Percentiles rank a stretch among this genome's conserved stretches.
Conservation (phyloP, 1,284 basidiomycete species). For the Singerocomus inundabilis region DNA sequence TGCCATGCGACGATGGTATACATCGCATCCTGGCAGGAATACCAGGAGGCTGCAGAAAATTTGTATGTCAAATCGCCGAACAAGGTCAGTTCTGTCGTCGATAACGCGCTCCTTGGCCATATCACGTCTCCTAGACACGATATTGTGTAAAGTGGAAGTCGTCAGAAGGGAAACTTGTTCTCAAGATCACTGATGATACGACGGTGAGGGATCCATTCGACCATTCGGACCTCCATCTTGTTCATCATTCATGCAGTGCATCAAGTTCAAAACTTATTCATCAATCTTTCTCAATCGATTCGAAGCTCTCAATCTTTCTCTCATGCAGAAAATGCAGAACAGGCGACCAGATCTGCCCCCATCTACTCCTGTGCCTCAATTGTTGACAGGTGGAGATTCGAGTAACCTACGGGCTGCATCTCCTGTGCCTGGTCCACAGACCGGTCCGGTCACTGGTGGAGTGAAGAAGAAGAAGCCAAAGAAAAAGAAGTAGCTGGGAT, state of each 20-base stretch:
- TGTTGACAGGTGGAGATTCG: conserved; percentile 17
- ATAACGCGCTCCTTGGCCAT: not conserved
- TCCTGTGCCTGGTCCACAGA: conserved; percentile 24
- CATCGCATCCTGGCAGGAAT: conserved; percentile 82
- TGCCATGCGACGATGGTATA: conserved; percentile 56
- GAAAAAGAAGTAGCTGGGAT: conserved; percentile 47
- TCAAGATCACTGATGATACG: conserved; percentile 88
- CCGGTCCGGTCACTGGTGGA: conserved; percentile 36
- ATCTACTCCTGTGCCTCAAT: conserved; percentile 17
- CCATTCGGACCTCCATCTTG: not conserved
- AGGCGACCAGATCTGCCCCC: conserved; percentile 33
- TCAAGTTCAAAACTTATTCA: conserved; percentile 93
- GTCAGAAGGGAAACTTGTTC: conserved; percentile 77
- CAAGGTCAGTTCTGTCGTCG: conserved; percentile 49
- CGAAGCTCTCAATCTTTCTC: conserved; percentile 81
- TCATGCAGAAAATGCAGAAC: conserved; percentile 84
- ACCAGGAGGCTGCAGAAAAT: conserved; percentile 80
- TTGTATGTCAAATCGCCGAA: conserved; percentile 77
- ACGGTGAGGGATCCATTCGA: conserved; percentile 56
- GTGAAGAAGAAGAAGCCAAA: conserved; percentile 56
- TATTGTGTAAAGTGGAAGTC: conserved; percentile 89
- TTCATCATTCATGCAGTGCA: conserved; percentile 54
- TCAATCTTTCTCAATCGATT: conserved; percentile 94
- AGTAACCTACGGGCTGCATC: conserved; percentile 27
- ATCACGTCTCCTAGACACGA: conserved; percentile 55